These are phyloP conservation scores for Comarum palustre DNA, from an alignment of 306 rosid genomes.

Conservation along the genomic window DNA sequence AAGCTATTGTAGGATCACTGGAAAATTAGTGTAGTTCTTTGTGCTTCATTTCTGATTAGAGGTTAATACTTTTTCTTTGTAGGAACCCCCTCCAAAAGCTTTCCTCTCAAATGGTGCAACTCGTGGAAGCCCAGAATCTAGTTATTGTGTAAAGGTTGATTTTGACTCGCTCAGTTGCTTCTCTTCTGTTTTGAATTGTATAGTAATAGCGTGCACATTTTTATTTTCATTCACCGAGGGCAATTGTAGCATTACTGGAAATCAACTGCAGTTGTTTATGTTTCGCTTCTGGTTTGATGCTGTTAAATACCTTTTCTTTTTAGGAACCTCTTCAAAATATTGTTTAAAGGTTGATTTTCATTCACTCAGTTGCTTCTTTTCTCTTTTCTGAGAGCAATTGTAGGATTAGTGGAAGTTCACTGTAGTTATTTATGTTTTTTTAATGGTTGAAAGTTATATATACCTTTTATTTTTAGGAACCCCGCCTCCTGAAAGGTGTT, in stretches of 20 bases:
- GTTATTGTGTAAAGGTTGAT: constrained; percentile 57
- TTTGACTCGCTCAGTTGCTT: constrained; percentile 18
- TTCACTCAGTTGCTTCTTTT: constrained; percentile 18
- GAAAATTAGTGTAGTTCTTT: neutral
- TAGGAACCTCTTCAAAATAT: constrained; percentile 33
- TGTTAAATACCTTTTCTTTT: constrained; percentile 6
- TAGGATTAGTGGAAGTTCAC: neutral
- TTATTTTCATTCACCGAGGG: constrained; percentile 4
- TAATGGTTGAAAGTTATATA: neutral
- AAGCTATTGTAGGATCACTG: neutral
- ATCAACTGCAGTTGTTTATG: neutral
- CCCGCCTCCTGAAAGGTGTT: constrained; percentile 59
- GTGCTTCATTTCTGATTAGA: neutral
- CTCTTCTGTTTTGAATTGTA: constrained; percentile 17
- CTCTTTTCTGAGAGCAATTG: constrained; percentile 1
- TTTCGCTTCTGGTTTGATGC: neutral
- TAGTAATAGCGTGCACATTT: constrained; percentile 28
- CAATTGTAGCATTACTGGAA: neutral
- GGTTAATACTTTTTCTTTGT: constrained; percentile 8
- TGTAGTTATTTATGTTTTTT: neutral
- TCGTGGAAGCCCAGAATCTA: constrained; percentile 62
- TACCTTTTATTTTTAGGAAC: constrained; percentile 35
- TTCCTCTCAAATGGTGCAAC: constrained; percentile 57
- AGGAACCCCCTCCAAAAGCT: constrained; percentile 30
- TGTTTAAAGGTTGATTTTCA: constrained; percentile 49